Conservation (phyloP, 139 green algal genomes). For the Auxenochlorella protothecoides region DNA sequence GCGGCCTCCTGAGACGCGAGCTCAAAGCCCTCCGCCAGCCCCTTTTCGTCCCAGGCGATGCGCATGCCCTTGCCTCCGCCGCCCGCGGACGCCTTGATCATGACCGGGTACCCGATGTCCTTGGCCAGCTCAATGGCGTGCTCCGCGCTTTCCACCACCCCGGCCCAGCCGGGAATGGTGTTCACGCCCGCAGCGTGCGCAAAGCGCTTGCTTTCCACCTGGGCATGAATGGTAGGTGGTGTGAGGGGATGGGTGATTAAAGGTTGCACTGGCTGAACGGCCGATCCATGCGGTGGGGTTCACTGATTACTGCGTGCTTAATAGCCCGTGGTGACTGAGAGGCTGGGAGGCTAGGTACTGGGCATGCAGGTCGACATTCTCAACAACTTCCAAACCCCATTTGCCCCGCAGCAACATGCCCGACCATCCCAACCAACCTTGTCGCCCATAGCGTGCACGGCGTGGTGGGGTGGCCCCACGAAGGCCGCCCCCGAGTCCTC, state of each 20-base stretch:
- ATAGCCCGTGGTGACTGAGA: too few species aligned
- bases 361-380: too few species aligned
- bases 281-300: slow-evolving; percentile 2
- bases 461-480: slow-evolving; percentile 53
- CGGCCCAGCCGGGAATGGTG: slow-evolving; percentile 28
- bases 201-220: slow-evolving; percentile 27
- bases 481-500: slow-evolving; percentile 46
- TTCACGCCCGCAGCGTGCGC: slow-evolving; percentile 18
- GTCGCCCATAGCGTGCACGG: slow-evolving; percentile 61
- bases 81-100: slow-evolving; percentile 42
- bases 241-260: too few species aligned
- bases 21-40: slow-evolving; percentile 30
- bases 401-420: too few species aligned
- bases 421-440: slow-evolving; percentile 26
- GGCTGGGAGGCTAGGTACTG: too few species aligned
- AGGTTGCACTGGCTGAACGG: too few species aligned
- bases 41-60: slow-evolving; percentile 31
- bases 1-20: slow-evolving; percentile 61
- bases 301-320: too few species aligned
- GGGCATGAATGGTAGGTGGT: too few species aligned
- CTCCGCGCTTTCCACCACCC: slow-evolving; percentile 13
- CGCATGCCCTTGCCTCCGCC: slow-evolving; percentile 48
- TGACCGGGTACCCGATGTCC: slow-evolving; percentile 43
- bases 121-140: slow-evolving; percentile 16
- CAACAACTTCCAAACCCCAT: too few species aligned